Evolutionary conservation across 306 rosid genomes (phyloP).

Genomic region (Trichosanthes truncata): DNA sequence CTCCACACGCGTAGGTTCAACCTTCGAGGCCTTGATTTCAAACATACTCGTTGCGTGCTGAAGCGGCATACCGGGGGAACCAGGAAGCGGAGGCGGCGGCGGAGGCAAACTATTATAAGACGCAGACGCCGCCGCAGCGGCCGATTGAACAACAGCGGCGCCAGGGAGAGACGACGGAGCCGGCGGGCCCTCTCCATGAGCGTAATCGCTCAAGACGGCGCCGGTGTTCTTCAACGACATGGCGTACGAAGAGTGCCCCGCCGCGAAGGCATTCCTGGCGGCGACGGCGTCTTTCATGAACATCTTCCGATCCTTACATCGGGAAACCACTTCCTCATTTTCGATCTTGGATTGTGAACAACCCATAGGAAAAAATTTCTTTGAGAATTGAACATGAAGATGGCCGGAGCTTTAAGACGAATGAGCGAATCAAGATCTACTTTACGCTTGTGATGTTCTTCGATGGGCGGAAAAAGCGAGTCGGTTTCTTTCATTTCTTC

Average conservation of each 20-base stretch:
- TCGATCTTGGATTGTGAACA: constrained; percentile 91
- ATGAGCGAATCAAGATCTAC: constrained; percentile 4
- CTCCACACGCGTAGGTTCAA: constrained; percentile 34
- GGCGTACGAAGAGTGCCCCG: constrained; percentile 68
- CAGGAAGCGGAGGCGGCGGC: constrained; percentile 46
- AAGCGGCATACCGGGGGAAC: constrained; percentile 18
- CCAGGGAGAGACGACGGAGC: not conserved
- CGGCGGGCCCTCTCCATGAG: constrained; percentile 51
- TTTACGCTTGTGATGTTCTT: constrained; percentile 8
- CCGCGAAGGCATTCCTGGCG: constrained; percentile 78
- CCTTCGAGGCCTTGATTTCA: constrained; percentile 42
- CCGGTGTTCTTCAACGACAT: constrained; percentile 70
- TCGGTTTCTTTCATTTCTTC: constrained; percentile 7
- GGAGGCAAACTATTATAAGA: constrained; percentile 34
- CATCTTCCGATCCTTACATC: constrained; percentile 75
- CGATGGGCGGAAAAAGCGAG: constrained; percentile 5
- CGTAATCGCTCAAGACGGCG: constrained; percentile 73
- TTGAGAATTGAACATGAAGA: constrained; percentile 5
- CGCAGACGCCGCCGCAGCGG: not conserved
- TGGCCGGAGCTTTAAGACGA: not conserved
- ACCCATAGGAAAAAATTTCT: constrained; percentile 38
- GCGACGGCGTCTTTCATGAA: constrained; percentile 66
- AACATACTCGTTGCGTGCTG: constrained; percentile 72
- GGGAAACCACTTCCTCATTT: constrained; percentile 81
- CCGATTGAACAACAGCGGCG: not conserved